A percentile compares a stretch with the other conserved stretches of the same genome.
Conservation (phyloP, 345 rosid genomes). For the Eucalyptus dawsonii region DNA sequence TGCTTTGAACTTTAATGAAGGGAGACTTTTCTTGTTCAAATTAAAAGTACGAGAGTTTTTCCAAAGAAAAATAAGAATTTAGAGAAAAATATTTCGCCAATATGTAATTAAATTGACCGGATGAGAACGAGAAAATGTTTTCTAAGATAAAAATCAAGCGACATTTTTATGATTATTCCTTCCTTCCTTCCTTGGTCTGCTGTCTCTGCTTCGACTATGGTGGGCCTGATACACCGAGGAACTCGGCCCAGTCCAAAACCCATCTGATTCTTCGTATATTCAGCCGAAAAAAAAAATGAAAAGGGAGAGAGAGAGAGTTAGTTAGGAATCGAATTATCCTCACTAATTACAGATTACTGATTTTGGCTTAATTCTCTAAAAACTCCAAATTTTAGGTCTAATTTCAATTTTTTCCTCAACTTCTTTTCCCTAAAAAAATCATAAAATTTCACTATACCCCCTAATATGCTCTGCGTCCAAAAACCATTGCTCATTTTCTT, state of each 20-base stretch:
- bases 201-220: background rate
- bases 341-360: background rate
- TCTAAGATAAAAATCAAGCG: background rate
- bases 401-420: background rate
- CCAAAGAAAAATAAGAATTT: background rate
- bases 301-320: background rate
- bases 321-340: background rate
- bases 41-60: background rate
- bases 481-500: background rate
- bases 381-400: background rate
- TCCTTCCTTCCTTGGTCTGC: background rate
- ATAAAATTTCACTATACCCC: background rate
- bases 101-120: background rate
- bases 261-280: background rate
- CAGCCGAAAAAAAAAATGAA: background rate
- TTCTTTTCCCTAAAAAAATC: background rate
- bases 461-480: fast-evolving
- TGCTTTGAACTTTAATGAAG: background rate
- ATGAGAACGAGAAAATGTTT: background rate
- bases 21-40: background rate
- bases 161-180: background rate
- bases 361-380: background rate
- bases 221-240: background rate
- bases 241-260: background rate
- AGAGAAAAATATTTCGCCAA: background rate